Conservation (phyloP, 306 rosid species). For the Gynostemma pentaphyllum region DNA sequence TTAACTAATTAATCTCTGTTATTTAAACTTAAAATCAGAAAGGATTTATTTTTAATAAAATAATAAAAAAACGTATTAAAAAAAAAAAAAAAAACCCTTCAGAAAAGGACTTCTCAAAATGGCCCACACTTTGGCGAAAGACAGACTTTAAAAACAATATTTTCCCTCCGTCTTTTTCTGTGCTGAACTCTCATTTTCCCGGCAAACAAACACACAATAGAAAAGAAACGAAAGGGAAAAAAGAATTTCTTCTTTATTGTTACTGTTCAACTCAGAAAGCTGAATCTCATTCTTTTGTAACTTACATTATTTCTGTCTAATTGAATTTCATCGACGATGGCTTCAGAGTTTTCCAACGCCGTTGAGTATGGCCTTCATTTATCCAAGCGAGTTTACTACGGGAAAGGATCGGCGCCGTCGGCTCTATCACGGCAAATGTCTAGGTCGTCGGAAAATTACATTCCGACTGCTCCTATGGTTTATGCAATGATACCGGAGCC, state of each 20-base stretch:
- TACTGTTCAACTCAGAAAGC: slow-evolving; percentile 1
- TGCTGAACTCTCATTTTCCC: too few species aligned
- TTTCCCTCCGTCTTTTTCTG: slow-evolving; percentile 1
- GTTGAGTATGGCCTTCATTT: slow-evolving; percentile 65
- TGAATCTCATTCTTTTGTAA: too few species aligned
- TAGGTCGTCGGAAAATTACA: slow-evolving; percentile 14
- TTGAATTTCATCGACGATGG: slow-evolving; percentile 21
- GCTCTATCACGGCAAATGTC: slow-evolving; percentile 20
- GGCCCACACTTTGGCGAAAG: background rate
- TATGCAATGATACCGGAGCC: slow-evolving; percentile 79
- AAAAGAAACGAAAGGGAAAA: background rate
- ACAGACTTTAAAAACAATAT: background rate
- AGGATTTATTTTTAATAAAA: too few species aligned
- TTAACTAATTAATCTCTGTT: too few species aligned
- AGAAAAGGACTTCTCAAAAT: background rate
- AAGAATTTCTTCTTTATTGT: background rate
- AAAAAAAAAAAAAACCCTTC: too few species aligned
- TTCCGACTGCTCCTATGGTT: slow-evolving; percentile 70
- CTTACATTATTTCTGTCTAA: background rate
- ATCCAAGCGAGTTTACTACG: slow-evolving; percentile 57
- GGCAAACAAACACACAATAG: too few species aligned
- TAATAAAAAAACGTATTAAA: too few species aligned
- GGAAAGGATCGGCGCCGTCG: slow-evolving; percentile 28
- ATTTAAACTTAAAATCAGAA: too few species aligned
- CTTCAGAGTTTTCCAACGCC: slow-evolving; percentile 49